Evolutionary conservation across 441 rosid species (phyloP), one percentile per base, ranked within the genome.

Genomic region (Macaranga tanarius): DNA sequence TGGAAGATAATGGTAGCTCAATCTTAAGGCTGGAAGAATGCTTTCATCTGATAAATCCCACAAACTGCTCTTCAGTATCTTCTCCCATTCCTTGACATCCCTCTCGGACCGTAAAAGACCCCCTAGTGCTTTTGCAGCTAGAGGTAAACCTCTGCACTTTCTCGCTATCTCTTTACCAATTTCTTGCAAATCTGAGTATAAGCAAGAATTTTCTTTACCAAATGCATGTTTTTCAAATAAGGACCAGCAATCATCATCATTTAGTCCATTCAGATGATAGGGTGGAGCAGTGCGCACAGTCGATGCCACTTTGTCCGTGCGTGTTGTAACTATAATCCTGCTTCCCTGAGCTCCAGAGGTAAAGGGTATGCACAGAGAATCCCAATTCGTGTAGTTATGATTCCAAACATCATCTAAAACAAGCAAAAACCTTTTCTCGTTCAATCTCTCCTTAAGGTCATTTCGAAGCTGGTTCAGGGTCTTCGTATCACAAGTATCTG

Each of bases 1-100:
- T 15, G 84, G 84, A 31, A 81, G 76, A 62, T 77, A 72, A 40
- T 75, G 68, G 31, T 77, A 81, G 64, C 84, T 81, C 38, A 81
- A 64, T 47, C 70, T 71, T 0, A 81, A 67, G 7, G 74, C 72
- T 12, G 54, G 76, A 52, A 77, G 73, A 2, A 74, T 74, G 3
- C 69, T 60, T 8, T 70, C 62, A n/a, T 69, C 52, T 1, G 73
- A 60, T 42, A 72, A 22, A 59, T 72, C 70, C 81, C 82, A 80
- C 22, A 77, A 25, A 16, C 65, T 75, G 28, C 81, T 69, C 20
- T 65, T 67, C n/a, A 67, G 67, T 28, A 76, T 60, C 28, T 60
- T 48, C 44, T 51, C 52, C 84, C 81, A 81, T 28, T 75, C 66
- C 11, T 13, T 45, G n/a, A 23, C 58, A 12, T 80, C 63, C 28